Evolutionary conservation across 768 basidiomycete species (phyloP).

Genomic region (Calvatia gigantea): DNA sequence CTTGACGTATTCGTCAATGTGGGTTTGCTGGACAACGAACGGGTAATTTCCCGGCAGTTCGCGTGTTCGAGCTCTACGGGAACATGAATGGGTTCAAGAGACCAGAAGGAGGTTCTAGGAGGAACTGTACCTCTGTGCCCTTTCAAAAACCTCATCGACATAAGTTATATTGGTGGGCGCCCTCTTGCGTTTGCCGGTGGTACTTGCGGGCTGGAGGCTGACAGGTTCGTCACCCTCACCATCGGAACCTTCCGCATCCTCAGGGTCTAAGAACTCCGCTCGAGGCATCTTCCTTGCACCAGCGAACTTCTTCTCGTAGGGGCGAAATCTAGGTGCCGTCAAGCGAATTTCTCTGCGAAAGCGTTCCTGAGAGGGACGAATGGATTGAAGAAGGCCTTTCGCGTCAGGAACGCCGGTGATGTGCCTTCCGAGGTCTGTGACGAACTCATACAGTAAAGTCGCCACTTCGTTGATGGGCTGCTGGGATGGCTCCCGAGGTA

Average conservation of each 20-base stretch:
- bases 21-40: slow-evolving; percentile 51
- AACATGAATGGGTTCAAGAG: background rate
- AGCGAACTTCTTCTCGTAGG: slow-evolving; percentile 11
- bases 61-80: slow-evolving; percentile 52
- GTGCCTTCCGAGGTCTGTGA: slow-evolving; percentile 37
- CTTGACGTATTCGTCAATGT: slow-evolving; percentile 40
- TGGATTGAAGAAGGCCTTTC: slow-evolving; percentile 53
- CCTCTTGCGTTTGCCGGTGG: background rate
- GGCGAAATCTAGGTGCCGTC: slow-evolving; percentile 10
- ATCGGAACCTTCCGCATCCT: slow-evolving; percentile 18
- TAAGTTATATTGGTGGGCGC: slow-evolving; percentile 10
- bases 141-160: slow-evolving; percentile 23
- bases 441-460: slow-evolving; percentile 43
- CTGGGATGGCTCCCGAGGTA: slow-evolving; percentile 50
- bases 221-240: slow-evolving; percentile 5
- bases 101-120: background rate
- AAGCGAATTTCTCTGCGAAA: slow-evolving; percentile 46
- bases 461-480: slow-evolving; percentile 59
- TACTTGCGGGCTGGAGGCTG: background rate
- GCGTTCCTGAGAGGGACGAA: slow-evolving; percentile 43
- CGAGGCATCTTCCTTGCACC: background rate
- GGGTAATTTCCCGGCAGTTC: slow-evolving; percentile 69
- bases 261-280: slow-evolving; percentile 9
- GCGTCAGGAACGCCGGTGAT: slow-evolving; percentile 52
- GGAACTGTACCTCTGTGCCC: slow-evolving; percentile 14